Percentiles rank a stretch among this genome's conserved stretches.
Conservation (phyloP, 106 monocot genomes). For the Amphibolis antarctica region DNA sequence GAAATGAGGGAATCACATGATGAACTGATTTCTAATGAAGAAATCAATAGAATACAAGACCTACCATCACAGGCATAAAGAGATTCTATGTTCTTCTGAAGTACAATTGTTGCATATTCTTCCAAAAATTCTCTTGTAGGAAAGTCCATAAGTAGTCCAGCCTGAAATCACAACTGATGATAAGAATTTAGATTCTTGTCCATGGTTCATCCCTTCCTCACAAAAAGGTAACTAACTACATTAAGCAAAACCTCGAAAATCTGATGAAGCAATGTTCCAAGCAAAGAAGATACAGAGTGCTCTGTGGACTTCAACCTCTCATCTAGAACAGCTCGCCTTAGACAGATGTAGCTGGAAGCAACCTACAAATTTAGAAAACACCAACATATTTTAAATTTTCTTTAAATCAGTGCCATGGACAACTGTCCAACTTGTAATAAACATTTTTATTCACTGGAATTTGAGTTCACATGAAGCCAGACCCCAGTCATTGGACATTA, state of each 20-base stretch:
- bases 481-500: no score
- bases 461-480: no score
- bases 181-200: neutral
- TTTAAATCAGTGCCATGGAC: no score
- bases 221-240: neutral
- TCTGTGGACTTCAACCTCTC: conserved; percentile 71
- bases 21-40: no score
- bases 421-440: no score
- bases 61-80: conserved; percentile 88
- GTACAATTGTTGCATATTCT: conserved; percentile 46
- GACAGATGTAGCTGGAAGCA: conserved; percentile 87
- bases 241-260: conserved; percentile 66
- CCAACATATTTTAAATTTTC: neutral
- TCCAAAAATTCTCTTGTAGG: conserved; percentile 66
- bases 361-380: conserved; percentile 31
- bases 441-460: no score
- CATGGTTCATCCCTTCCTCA: neutral
- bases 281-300: conserved; percentile 59
- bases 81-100: conserved; percentile 66
- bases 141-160: conserved; percentile 57
- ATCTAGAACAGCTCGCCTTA: conserved; percentile 83
- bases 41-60: neutral
- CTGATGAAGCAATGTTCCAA: conserved; percentile 96
- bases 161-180: conserved; percentile 22
- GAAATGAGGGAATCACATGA: no score